These are phyloP conservation scores for Panicum miliaceum DNA, from an alignment of 176 grass and related monocot species.

Conservation along the genomic window DNA sequence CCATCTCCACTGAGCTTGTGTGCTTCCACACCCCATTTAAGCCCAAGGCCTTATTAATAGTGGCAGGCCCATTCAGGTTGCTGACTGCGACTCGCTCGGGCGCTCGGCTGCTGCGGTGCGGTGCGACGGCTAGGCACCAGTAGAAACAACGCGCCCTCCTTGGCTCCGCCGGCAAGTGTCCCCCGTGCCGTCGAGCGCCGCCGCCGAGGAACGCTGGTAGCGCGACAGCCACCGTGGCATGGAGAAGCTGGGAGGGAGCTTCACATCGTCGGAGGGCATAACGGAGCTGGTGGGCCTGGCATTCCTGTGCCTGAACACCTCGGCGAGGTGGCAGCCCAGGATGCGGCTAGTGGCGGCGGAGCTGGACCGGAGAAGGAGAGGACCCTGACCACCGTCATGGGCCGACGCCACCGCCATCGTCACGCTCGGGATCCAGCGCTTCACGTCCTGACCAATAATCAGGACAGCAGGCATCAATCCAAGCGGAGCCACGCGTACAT, in stretches of 20 bases:
- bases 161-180: no score
- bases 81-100: no score
- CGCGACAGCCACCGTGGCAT: no score
- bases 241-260: constrained; percentile 57
- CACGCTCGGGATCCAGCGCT: constrained; percentile 91
- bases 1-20: no score
- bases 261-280: constrained; percentile 87
- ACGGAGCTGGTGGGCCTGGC: constrained; percentile 62
- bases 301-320: constrained; percentile 67
- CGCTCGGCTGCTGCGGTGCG: no score
- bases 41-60: no score
- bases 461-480: not conserved
- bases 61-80: no score
- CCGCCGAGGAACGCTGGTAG: no score
- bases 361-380: constrained; percentile 94
- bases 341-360: constrained; percentile 70
- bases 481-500: not conserved
- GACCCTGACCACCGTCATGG: constrained; percentile 90
- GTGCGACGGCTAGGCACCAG: no score
- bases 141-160: no score
- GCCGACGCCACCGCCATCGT: constrained; percentile 88
- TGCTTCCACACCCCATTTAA: no score
- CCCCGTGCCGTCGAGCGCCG: no score
- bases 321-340: constrained; percentile 61
- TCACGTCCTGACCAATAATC: constrained; percentile 53